Conservation (phyloP, 495 filamentous ascomycete species). For the Entonaema liquescens region DNA sequence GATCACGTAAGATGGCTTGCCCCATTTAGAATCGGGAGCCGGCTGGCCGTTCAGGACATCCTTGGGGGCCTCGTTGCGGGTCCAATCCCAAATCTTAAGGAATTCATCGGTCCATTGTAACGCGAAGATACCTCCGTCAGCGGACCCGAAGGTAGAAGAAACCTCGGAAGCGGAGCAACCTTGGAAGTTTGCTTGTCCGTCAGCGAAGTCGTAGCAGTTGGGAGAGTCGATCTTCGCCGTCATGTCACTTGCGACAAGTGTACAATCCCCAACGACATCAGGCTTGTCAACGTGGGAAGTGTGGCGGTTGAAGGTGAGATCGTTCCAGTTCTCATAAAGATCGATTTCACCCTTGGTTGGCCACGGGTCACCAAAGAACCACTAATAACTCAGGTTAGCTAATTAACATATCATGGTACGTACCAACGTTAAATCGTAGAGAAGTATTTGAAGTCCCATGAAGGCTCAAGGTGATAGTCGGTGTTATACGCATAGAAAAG, state of each 20-base stretch:
- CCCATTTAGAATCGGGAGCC: constrained; percentile 66
- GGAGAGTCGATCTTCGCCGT: constrained; percentile 56
- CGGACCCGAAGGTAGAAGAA: constrained; percentile 71
- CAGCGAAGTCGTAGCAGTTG: constrained; percentile 63
- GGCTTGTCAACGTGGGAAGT: constrained; percentile 76
- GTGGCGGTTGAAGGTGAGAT: constrained; percentile 68
- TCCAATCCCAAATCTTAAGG: constrained; percentile 80
- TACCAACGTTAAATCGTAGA: too few species aligned
- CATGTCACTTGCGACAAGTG: constrained; percentile 56
- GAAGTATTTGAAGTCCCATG: neutral
- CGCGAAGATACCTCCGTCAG: constrained; percentile 73
- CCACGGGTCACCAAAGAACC: constrained; percentile 81
- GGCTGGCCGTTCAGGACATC: constrained; percentile 65
- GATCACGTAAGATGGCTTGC: constrained; percentile 58
- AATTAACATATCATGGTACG: neutral
- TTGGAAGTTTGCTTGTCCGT: constrained; percentile 42
- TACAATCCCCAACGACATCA: constrained; percentile 65
- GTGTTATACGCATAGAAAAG: neutral
- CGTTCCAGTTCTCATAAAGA: constrained; percentile 86
- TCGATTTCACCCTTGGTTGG: constrained; percentile 84
- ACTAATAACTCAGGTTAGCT: constrained; percentile 53
- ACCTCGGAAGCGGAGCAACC: constrained; percentile 50
- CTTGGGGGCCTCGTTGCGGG: constrained; percentile 57
- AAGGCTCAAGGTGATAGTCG: neutral
- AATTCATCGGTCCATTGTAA: constrained; percentile 72